Base-by-base conservation (phyloP, 371 early-diverging fungal species). In the Syncephalastrum contaminatum region DNA sequence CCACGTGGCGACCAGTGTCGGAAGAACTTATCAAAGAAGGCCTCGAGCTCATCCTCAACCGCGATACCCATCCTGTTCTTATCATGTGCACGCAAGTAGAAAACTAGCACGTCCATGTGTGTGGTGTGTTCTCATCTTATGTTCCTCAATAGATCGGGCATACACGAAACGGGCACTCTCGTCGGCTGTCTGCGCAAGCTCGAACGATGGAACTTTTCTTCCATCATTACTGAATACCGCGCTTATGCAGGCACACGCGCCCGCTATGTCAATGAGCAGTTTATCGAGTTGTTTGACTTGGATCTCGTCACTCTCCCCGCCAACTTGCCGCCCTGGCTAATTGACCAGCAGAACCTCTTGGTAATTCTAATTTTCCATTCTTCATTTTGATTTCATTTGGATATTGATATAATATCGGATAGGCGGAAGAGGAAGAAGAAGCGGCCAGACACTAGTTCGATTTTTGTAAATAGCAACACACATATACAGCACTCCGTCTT, bases 1-100 rank as follows among this genome's bases (percentile, higher is more conserved):
- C 77, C 18, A 84, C 83, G 16, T 96, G 98, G 96, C 81, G 93
- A 59, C 97, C 96, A 4, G 83, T 95, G 20, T 89, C 91, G 54
- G 98, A 97, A 64, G 98, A 97, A 66, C 69, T 95, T 13, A 87
- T 97, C 61, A 97, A 96, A 61, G 95, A 93, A 53, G 94, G 90
- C 0, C 75, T 95, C 16, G 95, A 97, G 69, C 64, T 91, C 48
- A 72, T 94, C 3, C 70, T 97, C 42, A 79, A 95, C 69, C 75
- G 66, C 12, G 69, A 75, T 12, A 88, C 83, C 41, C 91, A 96
- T 58, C 97, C 98, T 21, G 70, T 94, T 13, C 72, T 97, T 50
- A 80, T 96, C 40, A 89, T 92, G 83, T 96, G 96, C 83, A 89
- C 91, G 88, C 89, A 85, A 58, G 87, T 69, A 22, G 4, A 48